Evolutionary conservation across 2,329 filamentous ascomycete species (phyloP), one percentile per base, ranked within the genome.

Genomic region (Monilinia polystroma): DNA sequence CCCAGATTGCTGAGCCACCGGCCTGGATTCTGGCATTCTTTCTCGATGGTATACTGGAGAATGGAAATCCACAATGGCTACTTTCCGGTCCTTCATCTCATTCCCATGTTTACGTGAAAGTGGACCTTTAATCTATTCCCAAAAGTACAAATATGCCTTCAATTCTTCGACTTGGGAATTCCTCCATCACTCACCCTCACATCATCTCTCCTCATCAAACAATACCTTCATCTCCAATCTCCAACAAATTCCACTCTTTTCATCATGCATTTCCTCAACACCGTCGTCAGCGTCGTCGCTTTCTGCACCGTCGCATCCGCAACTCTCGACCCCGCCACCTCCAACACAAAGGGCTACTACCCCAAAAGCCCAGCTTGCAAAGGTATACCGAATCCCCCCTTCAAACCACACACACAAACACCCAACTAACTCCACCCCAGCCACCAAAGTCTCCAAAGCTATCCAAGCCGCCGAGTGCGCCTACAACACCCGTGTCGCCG

Each of bases 391-490:
- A 29, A 29, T 35, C 11, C 55, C 16, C 18, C 18, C 16, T 3
- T 38, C n/a, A 7, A 35, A 35, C 32, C 43, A 20, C 18, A 3
- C 5, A 7, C 29, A 16, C 23, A 11, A 20, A 35, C 4, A 8
- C 18, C 29, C 7, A 57, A 11, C 16, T 29, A 29, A 62, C 32
- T 11, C 38, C 20, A 6, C 26, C 26, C 10, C 38, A 64, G 63
- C 53, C 2, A 38, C 16, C 41, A 58, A 58, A 66, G 35, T 53
- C 8, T 60, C 64, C 35, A 20, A 26, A 1, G 47, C 56, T 5
- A 66, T 66, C 35, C 64, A 66, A 60, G 64, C 64, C 55, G 64
- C 55, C 38, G 64, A 66, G 35, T 66, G 64, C 26, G 45, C 64
- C 4, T 29, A 64, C 63, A 64, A 64, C 41, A 64, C 56, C 2